Conservation (phyloP, 2,329 filamentous ascomycete species). For the Verticillium albo-atrum region DNA sequence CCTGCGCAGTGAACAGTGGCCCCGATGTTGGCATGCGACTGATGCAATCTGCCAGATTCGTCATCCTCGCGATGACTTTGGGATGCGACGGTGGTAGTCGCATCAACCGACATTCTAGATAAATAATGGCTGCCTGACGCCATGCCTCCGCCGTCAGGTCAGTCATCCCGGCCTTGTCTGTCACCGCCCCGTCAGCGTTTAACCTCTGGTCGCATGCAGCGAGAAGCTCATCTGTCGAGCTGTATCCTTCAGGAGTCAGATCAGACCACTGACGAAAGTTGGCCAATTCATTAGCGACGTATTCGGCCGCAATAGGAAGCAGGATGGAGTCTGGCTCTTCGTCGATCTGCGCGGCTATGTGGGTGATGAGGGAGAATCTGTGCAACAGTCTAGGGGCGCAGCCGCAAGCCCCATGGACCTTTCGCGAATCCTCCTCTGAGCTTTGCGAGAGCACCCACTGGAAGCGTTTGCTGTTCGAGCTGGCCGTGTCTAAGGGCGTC, state of each 20-base stretch:
- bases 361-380: slow-evolving; percentile 31
- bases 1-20: slow-evolving; percentile 33
- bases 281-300: slow-evolving; percentile 19
- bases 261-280: slow-evolving; percentile 9
- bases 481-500: slow-evolving; percentile 22
- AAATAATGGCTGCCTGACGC: slow-evolving; percentile 33
- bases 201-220: background rate
- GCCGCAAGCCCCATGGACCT: slow-evolving; percentile 36
- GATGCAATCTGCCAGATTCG: slow-evolving; percentile 30
- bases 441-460: slow-evolving; percentile 33
- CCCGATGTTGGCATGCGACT: slow-evolving; percentile 36
- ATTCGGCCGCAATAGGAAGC: slow-evolving; percentile 23
- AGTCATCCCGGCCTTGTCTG: slow-evolving; percentile 25
- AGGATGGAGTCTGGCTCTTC: slow-evolving; percentile 26
- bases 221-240: background rate
- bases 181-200: background rate
- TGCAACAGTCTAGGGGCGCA: slow-evolving; percentile 35
- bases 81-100: slow-evolving; percentile 33
- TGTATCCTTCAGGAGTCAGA: background rate
- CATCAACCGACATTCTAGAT: slow-evolving; percentile 30
- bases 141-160: slow-evolving; percentile 36
- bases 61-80: slow-evolving; percentile 24
- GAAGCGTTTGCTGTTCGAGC: slow-evolving; percentile 25
- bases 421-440: slow-evolving; percentile 24
- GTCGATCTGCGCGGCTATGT: slow-evolving; percentile 26